Conservation (phyloP, 768 basidiomycete species). For the Amanita jacksonii region DNA sequence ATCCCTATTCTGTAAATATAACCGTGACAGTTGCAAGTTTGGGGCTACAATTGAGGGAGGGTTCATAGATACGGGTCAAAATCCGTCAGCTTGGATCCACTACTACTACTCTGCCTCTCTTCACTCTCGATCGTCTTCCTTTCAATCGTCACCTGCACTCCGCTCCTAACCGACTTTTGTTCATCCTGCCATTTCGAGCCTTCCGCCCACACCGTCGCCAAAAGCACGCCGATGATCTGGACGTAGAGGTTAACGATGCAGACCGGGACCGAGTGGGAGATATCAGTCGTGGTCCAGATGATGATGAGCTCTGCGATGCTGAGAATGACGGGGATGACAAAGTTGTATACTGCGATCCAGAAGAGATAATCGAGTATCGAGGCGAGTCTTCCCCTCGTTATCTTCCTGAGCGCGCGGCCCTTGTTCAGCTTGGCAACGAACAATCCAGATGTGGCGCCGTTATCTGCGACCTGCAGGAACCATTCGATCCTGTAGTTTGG, state of each 20-base stretch:
- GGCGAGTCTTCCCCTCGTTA: not conserved
- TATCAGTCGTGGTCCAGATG: not conserved
- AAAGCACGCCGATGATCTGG: conserved; percentile 1
- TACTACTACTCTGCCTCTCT: no score
- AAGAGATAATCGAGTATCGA: conserved; percentile 11
- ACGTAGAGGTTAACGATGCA: not conserved
- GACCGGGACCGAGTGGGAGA: not conserved
- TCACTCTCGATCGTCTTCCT: not conserved
- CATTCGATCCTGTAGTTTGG: conserved; percentile 13
- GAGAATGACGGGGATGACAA: conserved; percentile 19
- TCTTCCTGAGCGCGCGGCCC: not conserved
- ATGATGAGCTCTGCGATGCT: conserved; percentile 15
- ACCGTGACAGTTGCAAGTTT: no score
- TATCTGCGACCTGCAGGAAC: conserved; percentile 15
- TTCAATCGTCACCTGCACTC: not conserved
- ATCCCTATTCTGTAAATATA: no score
- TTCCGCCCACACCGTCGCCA: conserved; percentile 4
- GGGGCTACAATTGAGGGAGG: no score
- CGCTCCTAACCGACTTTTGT: no score
- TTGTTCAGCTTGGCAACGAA: conserved; percentile 10
- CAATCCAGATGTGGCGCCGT: conserved; percentile 12
- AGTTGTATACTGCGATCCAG: conserved; percentile 19
- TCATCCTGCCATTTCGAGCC: no score
- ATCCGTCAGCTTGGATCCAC: not conserved
- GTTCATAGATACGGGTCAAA: no score